Conservation (phyloP, 2,329 filamentous ascomycete genomes). For the Colletotrichum paranaense region DNA sequence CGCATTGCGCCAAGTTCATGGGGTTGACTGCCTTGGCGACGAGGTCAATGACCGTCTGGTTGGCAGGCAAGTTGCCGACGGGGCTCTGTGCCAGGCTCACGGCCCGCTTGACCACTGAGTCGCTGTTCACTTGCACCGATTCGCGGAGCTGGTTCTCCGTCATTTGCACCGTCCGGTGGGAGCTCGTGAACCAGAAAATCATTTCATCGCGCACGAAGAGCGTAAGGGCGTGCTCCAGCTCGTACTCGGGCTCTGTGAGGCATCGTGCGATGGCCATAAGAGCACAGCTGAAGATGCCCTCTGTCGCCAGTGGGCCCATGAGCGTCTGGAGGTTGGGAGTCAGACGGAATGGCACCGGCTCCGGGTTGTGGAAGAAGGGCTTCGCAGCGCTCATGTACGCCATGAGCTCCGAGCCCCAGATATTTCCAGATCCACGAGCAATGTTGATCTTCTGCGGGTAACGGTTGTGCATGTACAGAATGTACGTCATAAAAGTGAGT, state of each 20-base stretch:
- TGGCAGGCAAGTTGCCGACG: constrained; percentile 86
- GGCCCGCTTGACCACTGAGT: constrained; percentile 91
- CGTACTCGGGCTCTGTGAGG: constrained; percentile 87
- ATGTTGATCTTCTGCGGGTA: constrained; percentile 97
- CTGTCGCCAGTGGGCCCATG: constrained; percentile 94
- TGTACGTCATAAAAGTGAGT: constrained; percentile 98
- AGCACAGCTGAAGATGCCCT: constrained; percentile 94
- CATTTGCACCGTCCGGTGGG: constrained; percentile 70
- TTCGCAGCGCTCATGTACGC: constrained; percentile 87
- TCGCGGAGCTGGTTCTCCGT: constrained; percentile 77
- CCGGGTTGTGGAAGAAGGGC: constrained; percentile 93
- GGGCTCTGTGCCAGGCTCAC: constrained; percentile 84
- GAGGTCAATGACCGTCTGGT: constrained; percentile 96
- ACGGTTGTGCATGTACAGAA: constrained; percentile 95
- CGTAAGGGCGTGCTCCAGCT: constrained; percentile 94
- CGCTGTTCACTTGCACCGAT: constrained; percentile 85
- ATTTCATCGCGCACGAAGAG: constrained; percentile 98
- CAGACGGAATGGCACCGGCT: constrained; percentile 95
- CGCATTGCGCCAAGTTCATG: constrained; percentile 85
- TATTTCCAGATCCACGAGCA: constrained; percentile 85
- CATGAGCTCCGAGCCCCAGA: constrained; percentile 96
- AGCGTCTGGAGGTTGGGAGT: constrained; percentile 96
- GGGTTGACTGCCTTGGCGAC: constrained; percentile 95
- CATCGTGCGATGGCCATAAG: constrained; percentile 97
- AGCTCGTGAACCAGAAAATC: constrained; percentile 93